Percentiles rank a stretch among this genome's conserved stretches.
Evolutionary conservation across 345 rosid species (phyloP).

Genomic region (Durio zibethinus): DNA sequence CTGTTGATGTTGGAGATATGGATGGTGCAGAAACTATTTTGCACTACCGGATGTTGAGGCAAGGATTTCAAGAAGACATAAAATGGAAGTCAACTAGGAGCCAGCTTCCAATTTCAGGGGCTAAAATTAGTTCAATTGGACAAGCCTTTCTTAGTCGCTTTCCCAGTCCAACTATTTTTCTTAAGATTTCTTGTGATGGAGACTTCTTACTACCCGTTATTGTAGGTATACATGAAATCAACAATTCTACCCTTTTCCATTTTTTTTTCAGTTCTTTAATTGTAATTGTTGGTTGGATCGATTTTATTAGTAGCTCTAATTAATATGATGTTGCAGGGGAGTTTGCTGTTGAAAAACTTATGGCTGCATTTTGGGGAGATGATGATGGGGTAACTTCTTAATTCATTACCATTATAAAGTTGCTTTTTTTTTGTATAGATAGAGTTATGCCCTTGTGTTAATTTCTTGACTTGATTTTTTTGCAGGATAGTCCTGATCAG

Average conservation of each 20-base stretch:
- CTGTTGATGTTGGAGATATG: not conserved
- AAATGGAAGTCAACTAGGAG: slow-evolving; percentile 32
- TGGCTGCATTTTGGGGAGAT: slow-evolving; percentile 38
- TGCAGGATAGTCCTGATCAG: slow-evolving; percentile 72
- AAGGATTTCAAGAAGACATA: slow-evolving; percentile 36
- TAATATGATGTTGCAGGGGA: slow-evolving; percentile 50
- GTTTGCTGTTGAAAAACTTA: slow-evolving; percentile 61
- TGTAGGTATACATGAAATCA: slow-evolving; percentile 38
- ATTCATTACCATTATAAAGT: not conserved
- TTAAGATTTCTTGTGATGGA: slow-evolving; percentile 79
- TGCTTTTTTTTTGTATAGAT: not conserved
- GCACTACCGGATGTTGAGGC: slow-evolving; percentile 48
- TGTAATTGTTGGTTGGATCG: not conserved
- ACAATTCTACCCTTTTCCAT: not conserved
- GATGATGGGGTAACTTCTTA: slow-evolving; percentile 41
- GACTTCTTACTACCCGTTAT: slow-evolving; percentile 76
- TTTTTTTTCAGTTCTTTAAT: not conserved
- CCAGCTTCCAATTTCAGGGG: slow-evolving; percentile 25
- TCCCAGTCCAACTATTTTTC: slow-evolving; percentile 79
- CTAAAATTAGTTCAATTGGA: slow-evolving; percentile 40
- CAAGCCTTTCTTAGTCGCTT: slow-evolving; percentile 58
- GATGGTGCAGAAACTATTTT: slow-evolving; percentile 45
- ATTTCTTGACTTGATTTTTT: slow-evolving; percentile 5
- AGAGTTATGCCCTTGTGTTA: not conserved
- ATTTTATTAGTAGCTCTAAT: slow-evolving; percentile 12